A percentile compares a stretch with the other conserved stretches of the same genome.
Conservation (phyloP, 1,284 basidiomycete genomes). For the Trametes polyzona region DNA sequence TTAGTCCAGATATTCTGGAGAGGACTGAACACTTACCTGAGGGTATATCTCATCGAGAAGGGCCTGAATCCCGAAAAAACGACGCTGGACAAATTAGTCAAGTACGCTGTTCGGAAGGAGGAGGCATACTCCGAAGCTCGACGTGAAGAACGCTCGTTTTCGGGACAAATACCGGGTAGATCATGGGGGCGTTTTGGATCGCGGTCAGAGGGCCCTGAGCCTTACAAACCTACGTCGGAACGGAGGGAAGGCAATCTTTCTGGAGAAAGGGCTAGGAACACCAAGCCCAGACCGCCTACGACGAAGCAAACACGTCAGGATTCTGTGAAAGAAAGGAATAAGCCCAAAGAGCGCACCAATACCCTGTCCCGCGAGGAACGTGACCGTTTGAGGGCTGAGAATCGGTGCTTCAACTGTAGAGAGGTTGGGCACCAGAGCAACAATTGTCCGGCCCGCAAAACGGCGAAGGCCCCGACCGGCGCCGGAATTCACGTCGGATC, state of each 20-base stretch:
- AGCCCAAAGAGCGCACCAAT: not conserved
- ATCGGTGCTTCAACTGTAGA: conserved; percentile 4
- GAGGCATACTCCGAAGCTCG: not conserved
- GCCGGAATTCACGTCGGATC: not conserved
- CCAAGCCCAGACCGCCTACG: not conserved
- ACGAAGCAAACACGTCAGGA: not conserved
- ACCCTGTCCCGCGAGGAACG: not conserved
- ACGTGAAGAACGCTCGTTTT: conserved; percentile 1
- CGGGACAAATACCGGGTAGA: not conserved
- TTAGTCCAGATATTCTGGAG: conserved; percentile 25
- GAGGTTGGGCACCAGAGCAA: conserved; percentile 5
- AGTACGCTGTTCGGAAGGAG: not conserved
- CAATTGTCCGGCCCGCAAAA: conserved; percentile 3
- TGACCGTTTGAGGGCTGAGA: conserved; percentile 5
- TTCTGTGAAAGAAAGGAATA: not conserved
- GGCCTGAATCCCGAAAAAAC: conserved; percentile 7
- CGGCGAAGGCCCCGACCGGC: conserved; percentile 4
- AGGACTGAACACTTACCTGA: conserved; percentile 16
- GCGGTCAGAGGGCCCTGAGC: not conserved
- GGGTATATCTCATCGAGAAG: conserved; percentile 10
- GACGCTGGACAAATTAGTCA: not conserved
- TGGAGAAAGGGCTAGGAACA: not conserved
- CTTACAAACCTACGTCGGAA: not conserved
- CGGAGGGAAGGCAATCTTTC: not conserved
- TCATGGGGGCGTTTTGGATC: not conserved